phyloP scores from a whole-genome alignment of 1,284 basidiomycete species.

The Malassezia cuniculi region DNA sequence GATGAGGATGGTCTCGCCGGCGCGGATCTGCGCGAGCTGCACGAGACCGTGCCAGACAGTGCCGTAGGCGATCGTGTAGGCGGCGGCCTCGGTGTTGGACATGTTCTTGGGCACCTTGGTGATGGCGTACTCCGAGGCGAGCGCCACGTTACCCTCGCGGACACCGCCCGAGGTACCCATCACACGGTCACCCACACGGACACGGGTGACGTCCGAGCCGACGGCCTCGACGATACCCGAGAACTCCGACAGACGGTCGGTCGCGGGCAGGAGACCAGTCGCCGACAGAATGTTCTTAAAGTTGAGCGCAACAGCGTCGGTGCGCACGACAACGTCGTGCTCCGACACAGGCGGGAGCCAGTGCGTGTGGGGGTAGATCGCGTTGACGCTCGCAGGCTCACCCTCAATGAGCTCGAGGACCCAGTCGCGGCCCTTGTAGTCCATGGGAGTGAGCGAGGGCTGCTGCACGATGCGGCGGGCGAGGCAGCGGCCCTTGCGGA shows the following conservation, averaged over 20 bases:
- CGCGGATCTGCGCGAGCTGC: conserved; percentile 63
- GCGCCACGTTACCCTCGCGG: conserved; percentile 12
- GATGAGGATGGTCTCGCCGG: conserved; percentile 58
- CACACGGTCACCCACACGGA: conserved; percentile 55
- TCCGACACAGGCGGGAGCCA: neutral
- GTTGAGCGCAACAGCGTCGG: conserved; percentile 16
- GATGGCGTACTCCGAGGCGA: conserved; percentile 51
- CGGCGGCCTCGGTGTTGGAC: conserved; percentile 58
- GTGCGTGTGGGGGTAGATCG: conserved; percentile 12
- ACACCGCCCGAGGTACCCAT: conserved; percentile 47
- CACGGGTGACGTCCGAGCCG: conserved; percentile 42
- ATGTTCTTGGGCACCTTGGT: conserved; percentile 52
- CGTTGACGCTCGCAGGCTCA: conserved; percentile 8
- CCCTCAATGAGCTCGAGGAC: conserved; percentile 27
- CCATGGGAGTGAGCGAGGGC: conserved; percentile 34
- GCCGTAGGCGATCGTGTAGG: conserved; percentile 37
- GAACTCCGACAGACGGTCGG: conserved; percentile 50
- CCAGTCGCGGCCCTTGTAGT: conserved; percentile 24
- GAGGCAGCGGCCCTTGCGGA: conserved; percentile 8
- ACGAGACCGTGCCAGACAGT: conserved; percentile 66
- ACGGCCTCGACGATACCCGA: conserved; percentile 63
- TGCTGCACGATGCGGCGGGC: conserved; percentile 15
- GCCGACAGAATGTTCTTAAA: conserved; percentile 17
- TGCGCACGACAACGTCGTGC: conserved; percentile 13
- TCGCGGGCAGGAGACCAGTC: conserved; percentile 13